Evolutionary conservation across 2,329 filamentous ascomycete genomes (phyloP).

Genomic region (Sporothrix dimorphospora): DNA sequence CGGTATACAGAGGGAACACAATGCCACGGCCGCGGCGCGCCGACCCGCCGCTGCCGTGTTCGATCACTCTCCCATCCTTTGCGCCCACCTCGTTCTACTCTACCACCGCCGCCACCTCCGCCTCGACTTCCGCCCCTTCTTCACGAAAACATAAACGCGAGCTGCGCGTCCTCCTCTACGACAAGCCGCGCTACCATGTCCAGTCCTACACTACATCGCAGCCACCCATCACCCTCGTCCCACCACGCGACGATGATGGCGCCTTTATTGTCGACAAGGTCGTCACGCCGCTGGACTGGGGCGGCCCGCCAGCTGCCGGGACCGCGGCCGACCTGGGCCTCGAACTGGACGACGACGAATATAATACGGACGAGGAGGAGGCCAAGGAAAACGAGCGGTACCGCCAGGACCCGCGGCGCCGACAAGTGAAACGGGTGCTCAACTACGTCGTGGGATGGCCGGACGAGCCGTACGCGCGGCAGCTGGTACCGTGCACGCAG

Average conservation of each 20-base stretch:
- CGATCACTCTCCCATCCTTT: neutral
- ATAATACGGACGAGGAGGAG: constrained; percentile 26
- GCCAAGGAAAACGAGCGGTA: constrained; percentile 9
- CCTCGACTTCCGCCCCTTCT: neutral
- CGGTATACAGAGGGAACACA: neutral
- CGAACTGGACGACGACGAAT: neutral
- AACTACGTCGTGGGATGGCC: constrained; percentile 60
- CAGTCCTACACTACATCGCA: constrained; percentile 49
- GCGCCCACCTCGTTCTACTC: neutral
- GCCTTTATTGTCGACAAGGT: constrained; percentile 62
- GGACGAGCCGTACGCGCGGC: constrained; percentile 52
- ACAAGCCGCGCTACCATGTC: constrained; percentile 48
- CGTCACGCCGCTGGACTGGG: constrained; percentile 46
- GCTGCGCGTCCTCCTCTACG: constrained; percentile 42
- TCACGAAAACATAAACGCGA: neutral
- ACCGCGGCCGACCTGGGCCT: constrained; percentile 1
- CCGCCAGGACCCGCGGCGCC: constrained; percentile 35
- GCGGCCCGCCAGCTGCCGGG: neutral
- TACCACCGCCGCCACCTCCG: neutral
- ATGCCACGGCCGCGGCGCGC: constrained; percentile 26
- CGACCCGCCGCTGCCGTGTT: neutral
- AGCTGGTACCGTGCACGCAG: constrained; percentile 50
- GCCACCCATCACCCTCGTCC: constrained; percentile 52
- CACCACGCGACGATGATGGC: constrained; percentile 54
- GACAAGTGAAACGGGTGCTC: constrained; percentile 46